Base-by-base conservation (phyloP, 345 rosid species). In the Rubroshorea leprosula region DNA sequence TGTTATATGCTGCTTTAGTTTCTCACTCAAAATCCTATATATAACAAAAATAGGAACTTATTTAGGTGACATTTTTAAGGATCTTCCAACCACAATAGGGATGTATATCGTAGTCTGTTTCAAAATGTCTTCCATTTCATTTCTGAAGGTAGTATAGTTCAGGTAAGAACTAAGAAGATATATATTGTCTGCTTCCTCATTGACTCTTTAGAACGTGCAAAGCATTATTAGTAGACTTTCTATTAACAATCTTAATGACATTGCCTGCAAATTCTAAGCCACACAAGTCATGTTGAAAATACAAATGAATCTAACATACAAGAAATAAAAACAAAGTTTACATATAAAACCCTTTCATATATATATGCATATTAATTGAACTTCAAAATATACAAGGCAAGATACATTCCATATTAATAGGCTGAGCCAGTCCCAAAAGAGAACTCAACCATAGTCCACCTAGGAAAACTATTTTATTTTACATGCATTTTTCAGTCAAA, bases 401-500 rank as follows among this genome's bases (percentile, higher is more conserved):
- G 54, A 65, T 48, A 68, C 72, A 75, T 64, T 68, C 70, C 57
- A 51, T 43, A 69, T 75, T 50, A 14, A 44, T 35, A 50, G 46
- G 58, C 75, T 57, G 57, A 66, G 60, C 47, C 49, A 54, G 31
- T 57, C 57, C 65, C 71, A 68, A 60, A n/a, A 57, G 50, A 64
- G 49, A 48, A 17, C 72, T 69, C 68, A 63, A 57, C 73, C 58
- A 60, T 66, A 55, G 25, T 31, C 58, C 70, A 55, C 63, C 64
- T 60, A 8, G 54, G 56, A n/a, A 66, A 51, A 64, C 35, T 64
- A 54, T 41, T 60, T 75, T 64, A 70, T 69, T 78, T 64, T 54
- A 35, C 29, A 64, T 35, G 58, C 65, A 56, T 44, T 58, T 44
- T 61, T n/a, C 51, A 62, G 51, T 50, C 65, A 66, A 64, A 41